Evolutionary conservation across 2,329 filamentous ascomycete genomes (phyloP).

Genomic region (Aspergillus fructus): DNA sequence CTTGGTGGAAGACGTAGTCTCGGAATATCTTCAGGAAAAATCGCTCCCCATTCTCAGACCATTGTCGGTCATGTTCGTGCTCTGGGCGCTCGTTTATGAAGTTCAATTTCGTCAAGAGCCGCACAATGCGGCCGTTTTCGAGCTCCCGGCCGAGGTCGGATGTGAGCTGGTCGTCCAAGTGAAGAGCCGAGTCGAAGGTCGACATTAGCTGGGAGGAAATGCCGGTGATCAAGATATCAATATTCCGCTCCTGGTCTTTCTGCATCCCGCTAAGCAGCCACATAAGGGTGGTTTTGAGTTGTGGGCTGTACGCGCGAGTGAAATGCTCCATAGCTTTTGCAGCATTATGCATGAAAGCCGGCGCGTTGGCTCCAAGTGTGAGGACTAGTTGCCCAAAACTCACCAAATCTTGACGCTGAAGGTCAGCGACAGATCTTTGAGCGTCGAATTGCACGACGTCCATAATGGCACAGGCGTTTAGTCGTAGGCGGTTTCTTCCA

Average conservation of each 20-base stretch:
- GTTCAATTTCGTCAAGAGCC: conserved; percentile 79
- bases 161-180: conserved; percentile 72
- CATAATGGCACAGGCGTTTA: conserved; percentile 84
- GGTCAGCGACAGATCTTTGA: conserved; percentile 65
- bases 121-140: conserved; percentile 83
- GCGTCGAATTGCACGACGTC: conserved; percentile 85
- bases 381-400: conserved; percentile 83
- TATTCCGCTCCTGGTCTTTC: conserved; percentile 62
- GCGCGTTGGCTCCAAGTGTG: conserved; percentile 72
- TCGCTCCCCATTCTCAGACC: conserved; percentile 90
- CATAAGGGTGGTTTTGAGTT: conserved; percentile 73
- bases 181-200: conserved; percentile 75
- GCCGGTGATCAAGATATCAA: conserved; percentile 74
- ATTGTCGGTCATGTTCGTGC: conserved; percentile 71
- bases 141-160: conserved; percentile 75
- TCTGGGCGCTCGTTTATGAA: conserved; percentile 88
- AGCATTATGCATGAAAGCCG: conserved; percentile 60
- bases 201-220: conserved; percentile 76
- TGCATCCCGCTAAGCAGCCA: conserved; percentile 75
- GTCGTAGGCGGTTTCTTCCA: conserved; percentile 81
- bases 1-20: conserved; percentile 96
- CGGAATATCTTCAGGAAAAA: conserved; percentile 94
- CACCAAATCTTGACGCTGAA: conserved; percentile 84
- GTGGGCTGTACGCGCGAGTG: conserved; percentile 70
- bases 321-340: conserved; percentile 74